A percentile compares a stretch with the other conserved stretches of the same genome.
Conservation (phyloP, 2,329 filamentous ascomycete genomes). For the Epichloe baconii region DNA sequence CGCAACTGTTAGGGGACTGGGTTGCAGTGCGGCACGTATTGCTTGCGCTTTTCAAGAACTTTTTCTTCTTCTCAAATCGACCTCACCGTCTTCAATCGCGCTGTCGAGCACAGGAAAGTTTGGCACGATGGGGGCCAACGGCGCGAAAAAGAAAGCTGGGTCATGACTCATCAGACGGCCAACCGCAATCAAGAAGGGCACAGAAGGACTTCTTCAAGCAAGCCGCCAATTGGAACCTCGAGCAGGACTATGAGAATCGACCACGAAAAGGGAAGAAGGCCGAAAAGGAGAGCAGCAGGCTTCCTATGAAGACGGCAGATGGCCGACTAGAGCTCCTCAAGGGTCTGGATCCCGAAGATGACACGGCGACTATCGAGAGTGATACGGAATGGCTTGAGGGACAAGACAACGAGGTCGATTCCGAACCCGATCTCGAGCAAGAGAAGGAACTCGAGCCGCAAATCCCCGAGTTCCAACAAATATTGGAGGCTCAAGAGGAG, state of each 20-base stretch:
- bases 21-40: background rate
- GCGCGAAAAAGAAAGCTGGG: constrained; percentile 45
- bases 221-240: constrained; percentile 76
- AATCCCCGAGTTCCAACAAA: constrained; percentile 64
- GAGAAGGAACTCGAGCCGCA: constrained; percentile 39
- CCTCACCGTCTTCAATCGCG: background rate
- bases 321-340: constrained; percentile 54
- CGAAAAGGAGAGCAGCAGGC: constrained; percentile 55
- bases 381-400: constrained; percentile 53
- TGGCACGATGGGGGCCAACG: constrained; percentile 30
- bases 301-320: constrained; percentile 79
- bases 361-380: constrained; percentile 44
- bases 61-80: background rate
- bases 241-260: constrained; percentile 77
- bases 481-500: constrained; percentile 81
- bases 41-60: background rate
- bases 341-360: constrained; percentile 42
- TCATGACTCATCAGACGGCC: constrained; percentile 35
- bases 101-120: background rate
- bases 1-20: background rate
- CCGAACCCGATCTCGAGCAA: constrained; percentile 31
- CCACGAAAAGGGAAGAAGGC: constrained; percentile 68
- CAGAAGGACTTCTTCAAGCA: constrained; percentile 57
- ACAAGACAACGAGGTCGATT: constrained; percentile 39
- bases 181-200: constrained; percentile 27